Base-by-base conservation (phyloP, 306 rosid genomes). In the Spatholobus suberectus region DNA sequence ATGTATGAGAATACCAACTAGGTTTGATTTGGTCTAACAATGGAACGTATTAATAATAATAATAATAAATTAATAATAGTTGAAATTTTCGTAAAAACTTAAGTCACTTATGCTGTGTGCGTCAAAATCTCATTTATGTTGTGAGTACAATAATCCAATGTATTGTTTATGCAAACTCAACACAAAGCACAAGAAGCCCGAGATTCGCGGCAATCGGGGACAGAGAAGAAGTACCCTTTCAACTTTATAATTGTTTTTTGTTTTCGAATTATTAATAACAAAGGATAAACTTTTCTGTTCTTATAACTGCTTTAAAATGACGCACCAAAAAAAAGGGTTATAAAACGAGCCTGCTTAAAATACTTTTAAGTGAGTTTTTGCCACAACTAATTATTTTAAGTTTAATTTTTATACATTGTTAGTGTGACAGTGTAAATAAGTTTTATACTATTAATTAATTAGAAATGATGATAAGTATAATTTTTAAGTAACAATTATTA, bases 11-110 rank as follows among this genome's bases (percentile, higher is more conserved):
- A 21, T 12, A 71, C 5, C 77, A 72, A 27, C 27, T 29, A 27
- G 18, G 24, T 73, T 73, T 73, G 65, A 73, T 73, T 51, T 10
- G 47, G 63, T 51, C 77, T 9, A 18, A 18, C 63, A 8, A 26
- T 24, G 24, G 40, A 44, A 44, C 23, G 7, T 40, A n/a, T n/a
- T n/a, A n/a, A 70, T 35, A 43, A 62, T 0, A 32, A 51, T 6
- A 5, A 73, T 5, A 11, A 51, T 23, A 44, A 70, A 7, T n/a
- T n/a, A n/a, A n/a, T n/a, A n/a, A n/a, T n/a, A 8, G 38, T 4
- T 46, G 41, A 32, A 44, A 70, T 24, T 24, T 32, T 44, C 0
- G 15, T 24, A 43, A 18, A 21, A 44, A 70, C 1, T 24, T 7
- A 15, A 38, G 47, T 38, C 23, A 15, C 5, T 12, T 59, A 6